These are phyloP conservation scores for Ulmus americana DNA, from an alignment of 331 rosid species.

Conservation along the genomic window DNA sequence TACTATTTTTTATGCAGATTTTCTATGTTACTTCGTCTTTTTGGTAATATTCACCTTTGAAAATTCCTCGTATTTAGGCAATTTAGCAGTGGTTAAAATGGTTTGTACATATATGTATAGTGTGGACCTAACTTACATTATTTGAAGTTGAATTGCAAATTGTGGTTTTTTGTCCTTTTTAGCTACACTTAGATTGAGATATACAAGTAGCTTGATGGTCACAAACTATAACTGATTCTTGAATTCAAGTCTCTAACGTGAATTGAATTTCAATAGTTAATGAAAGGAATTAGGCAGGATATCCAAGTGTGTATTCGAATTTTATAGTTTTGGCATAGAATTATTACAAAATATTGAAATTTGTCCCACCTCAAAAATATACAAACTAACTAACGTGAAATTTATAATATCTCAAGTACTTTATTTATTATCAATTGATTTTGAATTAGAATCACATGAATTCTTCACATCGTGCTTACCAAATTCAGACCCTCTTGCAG, in stretches of 20 bases:
- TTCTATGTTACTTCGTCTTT: background rate
- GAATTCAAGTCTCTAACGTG: background rate
- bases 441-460: too few species aligned
- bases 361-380: too few species aligned
- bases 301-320: background rate
- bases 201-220: background rate
- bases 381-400: too few species aligned
- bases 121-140: constrained; percentile 11
- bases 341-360: too few species aligned
- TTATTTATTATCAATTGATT: too few species aligned
- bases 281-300: constrained; percentile 4
- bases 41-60: too few species aligned
- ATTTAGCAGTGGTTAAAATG: too few species aligned
- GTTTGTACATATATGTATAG: background rate
- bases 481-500: background rate
- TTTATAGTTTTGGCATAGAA: background rate
- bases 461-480: too few species aligned
- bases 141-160: constrained; percentile 6
- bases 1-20: background rate
- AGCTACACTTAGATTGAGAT: constrained; percentile 7
- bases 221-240: background rate
- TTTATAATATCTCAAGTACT: too few species aligned
- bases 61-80: too few species aligned
- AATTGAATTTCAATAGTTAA: background rate
- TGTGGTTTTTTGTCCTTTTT: background rate